Evolutionary conservation across 805 yeast genomes (phyloP).

Genomic region (Yarrowia sp.): DNA sequence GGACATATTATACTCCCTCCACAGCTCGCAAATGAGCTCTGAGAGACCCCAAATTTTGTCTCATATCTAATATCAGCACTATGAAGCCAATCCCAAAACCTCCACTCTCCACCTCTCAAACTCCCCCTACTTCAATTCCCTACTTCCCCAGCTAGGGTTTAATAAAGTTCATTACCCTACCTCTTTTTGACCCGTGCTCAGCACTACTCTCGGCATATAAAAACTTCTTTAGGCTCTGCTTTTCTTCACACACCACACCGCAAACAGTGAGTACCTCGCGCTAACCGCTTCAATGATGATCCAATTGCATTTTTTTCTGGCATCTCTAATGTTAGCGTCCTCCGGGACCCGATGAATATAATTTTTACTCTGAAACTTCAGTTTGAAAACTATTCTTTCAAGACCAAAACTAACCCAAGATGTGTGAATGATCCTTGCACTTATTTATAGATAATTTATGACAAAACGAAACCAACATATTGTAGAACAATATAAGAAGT

Average conservation of each 20-base stretch:
- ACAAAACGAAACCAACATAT: too few species aligned
- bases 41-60: too few species aligned
- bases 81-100: too few species aligned
- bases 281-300: constrained; percentile 28
- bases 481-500: too few species aligned
- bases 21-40: too few species aligned
- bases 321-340: constrained; percentile 38
- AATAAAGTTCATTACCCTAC: constrained; percentile 15
- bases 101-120: not conserved
- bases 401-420: constrained; percentile 6
- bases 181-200: constrained; percentile 9
- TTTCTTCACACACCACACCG: constrained; percentile 9
- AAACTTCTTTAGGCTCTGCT: not conserved
- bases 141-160: not conserved
- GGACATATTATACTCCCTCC: too few species aligned
- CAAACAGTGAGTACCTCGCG: constrained; percentile 13
- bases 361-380: constrained; percentile 30
- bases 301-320: constrained; percentile 33
- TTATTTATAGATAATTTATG: constrained; percentile 9
- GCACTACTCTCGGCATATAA: constrained; percentile 17
- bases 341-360: constrained; percentile 35
- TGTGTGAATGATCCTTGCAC: too few species aligned
- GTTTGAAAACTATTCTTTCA: not conserved
- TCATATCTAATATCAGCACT: too few species aligned
- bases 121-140: too few species aligned